Percentiles rank a stretch among this genome's conserved stretches.
phyloP scores from a whole-genome alignment of 495 filamentous ascomycete species.

The Durotheca rogersii region DNA sequence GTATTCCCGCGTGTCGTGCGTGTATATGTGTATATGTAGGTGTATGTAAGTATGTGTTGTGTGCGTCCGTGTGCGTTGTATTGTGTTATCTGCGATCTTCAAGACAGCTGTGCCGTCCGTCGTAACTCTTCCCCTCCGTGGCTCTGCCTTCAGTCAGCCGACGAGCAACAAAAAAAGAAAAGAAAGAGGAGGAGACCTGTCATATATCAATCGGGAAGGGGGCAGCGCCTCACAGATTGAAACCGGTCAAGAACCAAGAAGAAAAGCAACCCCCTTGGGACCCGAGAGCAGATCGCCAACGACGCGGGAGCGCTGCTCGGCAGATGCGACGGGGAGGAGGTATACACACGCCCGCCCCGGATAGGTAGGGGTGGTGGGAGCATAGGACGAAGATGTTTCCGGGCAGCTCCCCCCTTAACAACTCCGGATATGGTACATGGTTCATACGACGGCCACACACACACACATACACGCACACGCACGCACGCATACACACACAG shows the following conservation, averaged over 20 bases:
- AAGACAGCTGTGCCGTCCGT: background rate
- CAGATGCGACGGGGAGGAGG: conserved; percentile 21
- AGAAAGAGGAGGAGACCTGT: conserved; percentile 22
- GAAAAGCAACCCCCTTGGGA: background rate
- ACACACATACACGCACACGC: background rate
- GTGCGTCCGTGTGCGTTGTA: background rate
- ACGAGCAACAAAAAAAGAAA: too few species aligned
- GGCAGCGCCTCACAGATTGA: conserved; percentile 13
- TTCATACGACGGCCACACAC: conserved; percentile 1
- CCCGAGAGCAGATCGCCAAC: conserved; percentile 11
- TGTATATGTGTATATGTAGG: too few species aligned
- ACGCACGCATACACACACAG: conserved; percentile 4
- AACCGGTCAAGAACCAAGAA: conserved; percentile 24
- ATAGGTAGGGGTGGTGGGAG: background rate
- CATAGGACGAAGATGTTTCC: conserved; percentile 10
- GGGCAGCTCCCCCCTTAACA: conserved; percentile 11
- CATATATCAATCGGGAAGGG: conserved; percentile 25
- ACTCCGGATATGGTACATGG: conserved; percentile 2
- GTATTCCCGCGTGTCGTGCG: too few species aligned
- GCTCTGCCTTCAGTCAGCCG: background rate
- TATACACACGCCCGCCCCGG: background rate
- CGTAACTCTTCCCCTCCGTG: background rate
- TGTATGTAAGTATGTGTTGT: too few species aligned
- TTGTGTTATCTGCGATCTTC: background rate
- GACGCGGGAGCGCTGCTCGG: background rate